Evolutionary conservation across 306 rosid species (phyloP).

Genomic region (Sesbania bispinosa): DNA sequence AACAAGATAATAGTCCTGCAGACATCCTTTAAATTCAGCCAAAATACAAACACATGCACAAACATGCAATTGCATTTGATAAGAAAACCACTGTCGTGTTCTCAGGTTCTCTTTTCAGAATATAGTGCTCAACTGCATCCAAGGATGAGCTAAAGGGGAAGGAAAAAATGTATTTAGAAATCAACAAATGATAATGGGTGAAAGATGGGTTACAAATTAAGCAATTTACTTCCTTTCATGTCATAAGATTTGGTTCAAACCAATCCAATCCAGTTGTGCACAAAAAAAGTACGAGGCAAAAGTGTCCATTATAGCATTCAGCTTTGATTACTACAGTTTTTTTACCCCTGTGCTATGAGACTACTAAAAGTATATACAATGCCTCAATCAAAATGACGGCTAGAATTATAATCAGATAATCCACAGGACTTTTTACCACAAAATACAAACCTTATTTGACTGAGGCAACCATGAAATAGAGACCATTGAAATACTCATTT

Average conservation of each 20-base stretch:
- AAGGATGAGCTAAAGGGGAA: not conserved
- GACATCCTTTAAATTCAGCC: not conserved
- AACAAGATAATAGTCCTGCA: not conserved
- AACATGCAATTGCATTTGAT: not conserved
- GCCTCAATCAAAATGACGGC: not conserved
- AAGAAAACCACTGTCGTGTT: not conserved
- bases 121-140: not conserved
- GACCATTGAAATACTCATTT: not conserved
- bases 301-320: not conserved
- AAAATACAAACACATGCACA: not conserved
- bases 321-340: not conserved
- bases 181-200: not conserved
- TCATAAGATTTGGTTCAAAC: constrained; percentile 10
- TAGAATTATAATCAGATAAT: not conserved
- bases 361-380: not conserved
- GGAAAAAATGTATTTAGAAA: not conserved
- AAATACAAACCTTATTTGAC: not conserved
- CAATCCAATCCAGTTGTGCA: not conserved
- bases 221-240: not conserved
- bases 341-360: not conserved
- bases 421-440: not conserved
- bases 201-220: not conserved
- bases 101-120: not conserved
- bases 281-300: not conserved
- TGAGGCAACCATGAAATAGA: not conserved